Evolutionary conservation across 83 land plant species (phyloP).

Genomic region (Isoetes engelmannii): DNA sequence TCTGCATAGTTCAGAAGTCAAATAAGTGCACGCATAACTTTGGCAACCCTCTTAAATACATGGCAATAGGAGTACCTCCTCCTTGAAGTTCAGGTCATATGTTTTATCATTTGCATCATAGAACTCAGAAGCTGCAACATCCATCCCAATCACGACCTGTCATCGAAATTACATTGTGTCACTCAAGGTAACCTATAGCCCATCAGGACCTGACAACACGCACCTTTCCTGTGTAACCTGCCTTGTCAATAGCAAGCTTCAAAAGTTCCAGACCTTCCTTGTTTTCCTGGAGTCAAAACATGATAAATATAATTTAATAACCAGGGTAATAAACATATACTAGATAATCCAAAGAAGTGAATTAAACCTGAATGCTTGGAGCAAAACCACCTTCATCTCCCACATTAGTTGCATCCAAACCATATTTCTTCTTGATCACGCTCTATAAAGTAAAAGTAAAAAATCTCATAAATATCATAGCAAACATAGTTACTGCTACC

Average conservation of each 20-base stretch:
- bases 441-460: constrained; percentile 22
- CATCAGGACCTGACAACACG: constrained; percentile 7
- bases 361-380: constrained; percentile 81
- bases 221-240: constrained; percentile 92
- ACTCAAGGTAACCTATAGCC: background rate
- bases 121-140: constrained; percentile 98
- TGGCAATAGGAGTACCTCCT: constrained; percentile 45
- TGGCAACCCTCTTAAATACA: background rate
- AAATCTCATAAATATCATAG: too few relatives aligned
- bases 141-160: constrained; percentile 99
- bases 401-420: constrained; percentile 94
- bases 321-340: background rate
- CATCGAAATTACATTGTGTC: background rate
- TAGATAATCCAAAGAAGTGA: background rate
- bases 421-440: constrained; percentile 95
- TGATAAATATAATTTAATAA: too few relatives aligned
- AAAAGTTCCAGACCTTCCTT: constrained; percentile 92
- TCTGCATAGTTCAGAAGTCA: constrained; percentile 32
- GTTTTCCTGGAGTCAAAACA: constrained; percentile 54
- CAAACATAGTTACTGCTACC: too few relatives aligned
- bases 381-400: constrained; percentile 99
- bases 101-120: constrained; percentile 58
- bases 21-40: background rate
- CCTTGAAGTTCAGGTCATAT: constrained; percentile 96
- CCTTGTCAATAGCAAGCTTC: constrained; percentile 91